phyloP scores from a whole-genome alignment of 176 grass and related monocot species.

The Phoenix dactylifera region DNA sequence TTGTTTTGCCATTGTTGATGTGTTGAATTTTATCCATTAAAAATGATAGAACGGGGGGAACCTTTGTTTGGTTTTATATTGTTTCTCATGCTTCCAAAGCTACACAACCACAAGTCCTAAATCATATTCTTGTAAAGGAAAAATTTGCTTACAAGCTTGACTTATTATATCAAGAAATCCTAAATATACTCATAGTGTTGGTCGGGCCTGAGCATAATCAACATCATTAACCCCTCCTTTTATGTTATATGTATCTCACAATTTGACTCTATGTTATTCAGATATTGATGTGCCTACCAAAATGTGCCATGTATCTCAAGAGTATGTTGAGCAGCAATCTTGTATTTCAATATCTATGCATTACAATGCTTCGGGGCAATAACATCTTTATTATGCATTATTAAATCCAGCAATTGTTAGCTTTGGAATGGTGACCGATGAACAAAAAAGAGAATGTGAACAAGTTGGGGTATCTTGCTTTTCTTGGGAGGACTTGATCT shows the following conservation, averaged over 20 bases:
- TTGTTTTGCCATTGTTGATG: no score
- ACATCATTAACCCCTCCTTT: not conserved
- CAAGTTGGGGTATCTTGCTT: slow-evolving; percentile 58
- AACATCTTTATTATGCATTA: slow-evolving; percentile 5
- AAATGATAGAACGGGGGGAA: no score
- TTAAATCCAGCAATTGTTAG: slow-evolving; percentile 62
- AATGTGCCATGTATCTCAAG: slow-evolving; percentile 27
- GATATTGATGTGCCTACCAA: slow-evolving; percentile 31
- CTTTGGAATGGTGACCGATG: slow-evolving; percentile 52
- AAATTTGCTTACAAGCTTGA: not conserved
- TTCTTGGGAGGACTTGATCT: slow-evolving; percentile 73
- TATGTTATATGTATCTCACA: not conserved
- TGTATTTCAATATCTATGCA: slow-evolving; percentile 3
- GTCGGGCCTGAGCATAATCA: not conserved
- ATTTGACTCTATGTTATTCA: slow-evolving; percentile 9
- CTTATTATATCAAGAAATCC: not conserved
- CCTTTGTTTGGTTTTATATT: no score
- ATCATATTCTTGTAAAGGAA: not conserved
- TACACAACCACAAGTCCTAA: no score
- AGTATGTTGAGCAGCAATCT: slow-evolving; percentile 15
- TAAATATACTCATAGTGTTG: not conserved
- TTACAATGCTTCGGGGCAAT: slow-evolving; percentile 24
- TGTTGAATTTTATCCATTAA: no score
- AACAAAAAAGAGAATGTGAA: slow-evolving; percentile 59
- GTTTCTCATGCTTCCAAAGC: no score